Base-by-base conservation (phyloP, 257 asterid species). In the Nicotiana tomentosiformis region DNA sequence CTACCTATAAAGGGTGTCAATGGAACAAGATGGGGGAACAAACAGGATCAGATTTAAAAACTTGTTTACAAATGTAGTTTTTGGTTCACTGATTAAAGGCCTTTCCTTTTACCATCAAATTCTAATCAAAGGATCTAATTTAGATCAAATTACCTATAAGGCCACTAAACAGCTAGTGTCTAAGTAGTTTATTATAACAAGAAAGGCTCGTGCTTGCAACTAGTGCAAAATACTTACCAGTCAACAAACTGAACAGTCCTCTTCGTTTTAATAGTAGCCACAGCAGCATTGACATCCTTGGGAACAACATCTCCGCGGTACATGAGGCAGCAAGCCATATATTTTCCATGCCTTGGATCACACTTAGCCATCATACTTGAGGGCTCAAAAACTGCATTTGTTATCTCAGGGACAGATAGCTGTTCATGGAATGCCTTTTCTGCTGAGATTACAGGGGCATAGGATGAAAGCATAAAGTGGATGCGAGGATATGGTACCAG, bases 241-340 rank as follows among this genome's bases (percentile, higher is more conserved):
- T 94, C 98, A 77, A 94, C 98, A 57, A 94, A 94, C 87, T 94
- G 98, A 80, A 94, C 98, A 0, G 98, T 94, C 70, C 97, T 87
- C 88, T 94, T 94, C 17, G 98, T 94, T 81, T 94, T 94, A 85
- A 94, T 94, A 76, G 97, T 91, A 51, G 92, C 95, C 81, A 94
- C 97, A 79, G 98, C 98, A 80, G 97, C 97, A 83, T 94, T 94
- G 87, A 94, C 98, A 88, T 94, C 98, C 90, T 94, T 94, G 56
- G 98, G 98, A 39, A 93, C 97, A 76, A 94, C 98, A 77, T 94
- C 97, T 70, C 98, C 98, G 66, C 98, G 97, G 82, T 93, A 93
- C 98, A 94, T 95, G 92, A 95, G 88, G 62, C 98, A 93, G 88
- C 98, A 94, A n/a, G 98, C 98, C 98, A 94, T 94, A 87, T 93